Evolutionary conservation across 805 yeast species (phyloP).

Genomic region (Sugiyamaella chiloensis): DNA sequence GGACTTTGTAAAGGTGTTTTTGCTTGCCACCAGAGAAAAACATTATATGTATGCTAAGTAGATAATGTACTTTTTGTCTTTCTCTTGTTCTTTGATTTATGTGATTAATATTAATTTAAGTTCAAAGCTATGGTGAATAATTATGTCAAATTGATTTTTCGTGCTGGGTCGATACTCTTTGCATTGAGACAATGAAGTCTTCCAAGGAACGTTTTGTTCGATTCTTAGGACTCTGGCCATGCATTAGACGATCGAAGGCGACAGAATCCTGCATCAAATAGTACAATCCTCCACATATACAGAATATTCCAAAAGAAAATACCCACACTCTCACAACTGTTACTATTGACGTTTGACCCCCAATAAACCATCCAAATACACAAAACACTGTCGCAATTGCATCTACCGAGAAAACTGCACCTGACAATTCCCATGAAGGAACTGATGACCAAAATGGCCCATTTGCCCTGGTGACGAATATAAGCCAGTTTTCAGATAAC

Average conservation of each 20-base stretch:
- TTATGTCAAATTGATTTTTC: conserved; percentile 48
- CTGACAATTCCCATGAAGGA: conserved; percentile 96
- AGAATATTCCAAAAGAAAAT: conserved; percentile 96
- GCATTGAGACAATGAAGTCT: conserved; percentile 61
- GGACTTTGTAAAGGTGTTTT: no score
- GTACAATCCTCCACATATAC: conserved; percentile 95
- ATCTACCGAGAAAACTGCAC: conserved; percentile 90
- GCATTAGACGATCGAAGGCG: conserved; percentile 53
- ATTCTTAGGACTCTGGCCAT: conserved; percentile 47
- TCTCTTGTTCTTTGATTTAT: no score
- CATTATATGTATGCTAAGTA: no score
- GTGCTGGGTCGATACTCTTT: conserved; percentile 64
- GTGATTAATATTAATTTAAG: no score
- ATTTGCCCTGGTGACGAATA: conserved; percentile 93
- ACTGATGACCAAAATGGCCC: conserved; percentile 98
- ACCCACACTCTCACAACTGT: conserved; percentile 92
- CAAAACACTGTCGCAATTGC: conserved; percentile 89
- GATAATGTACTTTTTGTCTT: no score
- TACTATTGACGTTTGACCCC: conserved; percentile 94
- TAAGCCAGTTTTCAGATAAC: conserved; percentile 95
- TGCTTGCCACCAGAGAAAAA: no score
- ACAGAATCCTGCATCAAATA: conserved; percentile 71
- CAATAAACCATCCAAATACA: conserved; percentile 96
- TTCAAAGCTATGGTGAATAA: no score
- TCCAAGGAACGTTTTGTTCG: conserved; percentile 47